A percentile compares a stretch with the other conserved stretches of the same genome.
These are phyloP conservation scores for Chaetomium globosum DNA, from an alignment of 2,329 filamentous ascomycete species.

Conservation along the genomic window DNA sequence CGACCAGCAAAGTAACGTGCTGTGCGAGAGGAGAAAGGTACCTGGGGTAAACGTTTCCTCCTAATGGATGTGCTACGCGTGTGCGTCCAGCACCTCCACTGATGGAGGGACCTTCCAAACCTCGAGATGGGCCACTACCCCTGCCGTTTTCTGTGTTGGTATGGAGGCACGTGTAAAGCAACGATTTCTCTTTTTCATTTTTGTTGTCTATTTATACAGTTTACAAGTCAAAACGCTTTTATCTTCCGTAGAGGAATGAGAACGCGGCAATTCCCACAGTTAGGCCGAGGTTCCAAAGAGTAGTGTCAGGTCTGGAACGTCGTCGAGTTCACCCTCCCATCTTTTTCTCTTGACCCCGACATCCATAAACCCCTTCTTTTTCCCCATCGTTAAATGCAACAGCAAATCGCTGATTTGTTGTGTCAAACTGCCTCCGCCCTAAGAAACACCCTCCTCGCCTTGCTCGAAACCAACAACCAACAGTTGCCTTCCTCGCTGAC, in stretches of 20 bases:
- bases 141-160: too few species aligned
- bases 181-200: slow-evolving; percentile 25
- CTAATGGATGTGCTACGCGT: background rate
- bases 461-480: slow-evolving; percentile 19
- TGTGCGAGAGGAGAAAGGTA: background rate
- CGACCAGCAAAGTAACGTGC: background rate
- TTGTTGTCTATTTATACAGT: slow-evolving; percentile 32
- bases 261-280: slow-evolving; percentile 11
- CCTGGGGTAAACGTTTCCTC: background rate
- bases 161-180: slow-evolving; percentile 10
- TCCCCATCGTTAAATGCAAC: slow-evolving; percentile 22
- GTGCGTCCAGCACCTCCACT: too few species aligned
- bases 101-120: too few species aligned
- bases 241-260: slow-evolving; percentile 27
- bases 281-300: slow-evolving; percentile 25
- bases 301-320: slow-evolving; percentile 30
- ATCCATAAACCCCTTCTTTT: slow-evolving; percentile 23
- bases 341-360: slow-evolving; percentile 24
- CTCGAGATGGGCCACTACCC: too few species aligned
- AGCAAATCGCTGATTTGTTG: slow-evolving; percentile 11
- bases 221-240: slow-evolving; percentile 32
- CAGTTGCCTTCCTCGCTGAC: slow-evolving; percentile 5
- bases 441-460: background rate
- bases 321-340: slow-evolving; percentile 7
- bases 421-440: slow-evolving; percentile 3